Evolutionary conservation across 129 eudicot genomes (phyloP), one percentile per base, ranked within the genome.

Genomic region (Flaveria sonorensis): DNA sequence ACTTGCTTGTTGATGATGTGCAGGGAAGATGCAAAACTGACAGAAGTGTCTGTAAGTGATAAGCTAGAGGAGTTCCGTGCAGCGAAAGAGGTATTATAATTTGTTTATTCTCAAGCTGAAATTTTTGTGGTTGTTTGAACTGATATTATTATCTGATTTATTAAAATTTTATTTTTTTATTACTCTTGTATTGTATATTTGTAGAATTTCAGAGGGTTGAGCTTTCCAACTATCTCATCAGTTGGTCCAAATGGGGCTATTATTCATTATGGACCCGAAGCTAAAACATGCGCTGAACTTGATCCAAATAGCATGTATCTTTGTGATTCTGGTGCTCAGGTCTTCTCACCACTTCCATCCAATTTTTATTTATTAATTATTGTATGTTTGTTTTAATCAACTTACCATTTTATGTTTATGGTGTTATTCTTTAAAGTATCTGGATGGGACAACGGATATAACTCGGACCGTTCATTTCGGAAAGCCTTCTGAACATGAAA

Each of bases 211-310:
- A 87, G 88, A 86, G 98, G 98, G 66, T 79, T 94, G 85, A 94
- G 99, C 77, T 94, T 94, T 85, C 96, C 94, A 47, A 94, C 99
- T 23, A 91, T 89, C 81, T 91, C 97, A 50, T 94, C 97, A 51
- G 98, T 91, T 78, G 99, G 99, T 81, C 81, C 99, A 81, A 91
- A 94, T 70, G 99, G 92, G 50, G 97, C 99, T n/a, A 85, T 94
- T 73, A 94, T 94, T 72, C 99, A 94, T 74, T 94, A 94, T 78
- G 66, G 55, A 60, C 97, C 99, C 26, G 89, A 86, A 68, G 83
- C 88, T 15, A 70, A 94, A 85, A 89, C 92, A 23, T 94, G 97
- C 62, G 85, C 99, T 5, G 99, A 94, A 82, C 89, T 91, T 74
- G 90, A 88, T 78, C 99, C 99, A 51, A 87, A 91, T 70, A 71